A percentile compares a stretch with the other conserved stretches of the same genome.
Evolutionary conservation across 73 alveolate genomes (phyloP).

Genomic region (Blepharisma japonicum): DNA sequence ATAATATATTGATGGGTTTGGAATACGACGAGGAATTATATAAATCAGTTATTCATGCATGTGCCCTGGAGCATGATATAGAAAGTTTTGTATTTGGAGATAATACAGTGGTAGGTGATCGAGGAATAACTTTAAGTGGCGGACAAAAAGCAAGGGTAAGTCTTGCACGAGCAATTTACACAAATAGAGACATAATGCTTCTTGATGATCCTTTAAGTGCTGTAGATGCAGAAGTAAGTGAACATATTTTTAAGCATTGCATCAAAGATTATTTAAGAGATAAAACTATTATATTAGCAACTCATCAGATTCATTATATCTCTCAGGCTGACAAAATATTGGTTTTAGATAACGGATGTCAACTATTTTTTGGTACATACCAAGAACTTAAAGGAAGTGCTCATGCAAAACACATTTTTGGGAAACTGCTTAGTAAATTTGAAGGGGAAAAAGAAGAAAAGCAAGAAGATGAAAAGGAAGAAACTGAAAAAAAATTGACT

Average conservation of each 20-base stretch:
- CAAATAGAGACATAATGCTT: conserved; percentile 61
- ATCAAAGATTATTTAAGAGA: conserved; percentile 33
- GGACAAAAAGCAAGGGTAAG: conserved; percentile 86
- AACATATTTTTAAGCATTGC: conserved; percentile 44
- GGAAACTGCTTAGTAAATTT: neutral
- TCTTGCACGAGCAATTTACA: conserved; percentile 84
- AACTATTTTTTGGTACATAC: conserved; percentile 37
- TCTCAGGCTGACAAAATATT: conserved; percentile 42
- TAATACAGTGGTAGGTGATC: conserved; percentile 88
- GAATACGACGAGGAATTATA: conserved; percentile 71
- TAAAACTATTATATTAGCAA: conserved; percentile 54
- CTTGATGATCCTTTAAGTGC: conserved; percentile 73
- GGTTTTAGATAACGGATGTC: conserved; percentile 39
- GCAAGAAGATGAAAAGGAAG: neutral
- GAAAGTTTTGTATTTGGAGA: conserved; percentile 74
- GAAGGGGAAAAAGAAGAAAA: conserved; percentile 14
- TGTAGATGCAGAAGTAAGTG: conserved; percentile 68
- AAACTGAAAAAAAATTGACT: neutral
- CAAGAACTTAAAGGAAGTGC: conserved; percentile 18
- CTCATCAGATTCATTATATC: conserved; percentile 61
- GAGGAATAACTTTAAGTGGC: conserved; percentile 80
- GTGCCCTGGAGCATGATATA: conserved; percentile 83
- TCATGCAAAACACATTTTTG: neutral
- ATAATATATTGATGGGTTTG: conserved; percentile 81
- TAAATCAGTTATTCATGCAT: conserved; percentile 60